Evolutionary conservation across 441 rosid genomes (phyloP).

Genomic region (Erodium texanum): DNA sequence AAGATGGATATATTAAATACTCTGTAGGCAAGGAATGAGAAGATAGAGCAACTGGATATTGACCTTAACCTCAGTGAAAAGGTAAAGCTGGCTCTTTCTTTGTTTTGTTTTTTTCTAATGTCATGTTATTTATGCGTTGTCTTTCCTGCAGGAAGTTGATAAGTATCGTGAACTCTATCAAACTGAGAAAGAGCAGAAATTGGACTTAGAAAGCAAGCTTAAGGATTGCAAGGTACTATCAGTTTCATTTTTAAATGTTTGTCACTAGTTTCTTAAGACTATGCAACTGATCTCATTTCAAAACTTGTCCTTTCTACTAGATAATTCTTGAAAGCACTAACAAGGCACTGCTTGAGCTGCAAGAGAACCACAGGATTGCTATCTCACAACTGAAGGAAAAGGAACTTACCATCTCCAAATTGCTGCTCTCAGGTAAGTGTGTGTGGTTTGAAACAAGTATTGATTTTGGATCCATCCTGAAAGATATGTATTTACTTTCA

Average conservation of each 20-base stretch:
- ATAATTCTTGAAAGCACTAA: constrained; percentile 42
- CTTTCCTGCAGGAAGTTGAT: constrained; percentile 51
- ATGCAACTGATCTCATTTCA: constrained; percentile 12
- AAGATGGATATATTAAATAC: neutral
- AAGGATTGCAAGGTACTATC: constrained; percentile 55
- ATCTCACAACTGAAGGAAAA: constrained; percentile 42
- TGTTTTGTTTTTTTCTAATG: constrained; percentile 3
- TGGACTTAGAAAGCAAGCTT: constrained; percentile 53
- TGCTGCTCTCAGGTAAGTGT: constrained; percentile 48
- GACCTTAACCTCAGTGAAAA: constrained; percentile 45
- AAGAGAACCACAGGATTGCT: constrained; percentile 43
- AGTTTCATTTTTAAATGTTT: constrained; percentile 11
- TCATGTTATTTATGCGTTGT: constrained; percentile 8
- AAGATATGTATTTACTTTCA: constrained; percentile 9
- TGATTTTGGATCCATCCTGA: too few species aligned
- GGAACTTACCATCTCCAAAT: constrained; percentile 52
- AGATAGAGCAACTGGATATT: constrained; percentile 69
- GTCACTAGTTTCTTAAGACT: constrained; percentile 12
- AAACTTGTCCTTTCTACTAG: constrained; percentile 25
- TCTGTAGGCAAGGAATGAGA: constrained; percentile 56
- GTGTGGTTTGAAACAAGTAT: neutral
- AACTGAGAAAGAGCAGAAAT: constrained; percentile 60
- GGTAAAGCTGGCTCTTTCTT: constrained; percentile 29
- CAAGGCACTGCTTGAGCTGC: constrained; percentile 56
- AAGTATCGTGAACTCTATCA: constrained; percentile 53